phyloP scores from a whole-genome alignment of 2,329 filamentous ascomycete genomes.

The Aspergillus aculeatus region DNA sequence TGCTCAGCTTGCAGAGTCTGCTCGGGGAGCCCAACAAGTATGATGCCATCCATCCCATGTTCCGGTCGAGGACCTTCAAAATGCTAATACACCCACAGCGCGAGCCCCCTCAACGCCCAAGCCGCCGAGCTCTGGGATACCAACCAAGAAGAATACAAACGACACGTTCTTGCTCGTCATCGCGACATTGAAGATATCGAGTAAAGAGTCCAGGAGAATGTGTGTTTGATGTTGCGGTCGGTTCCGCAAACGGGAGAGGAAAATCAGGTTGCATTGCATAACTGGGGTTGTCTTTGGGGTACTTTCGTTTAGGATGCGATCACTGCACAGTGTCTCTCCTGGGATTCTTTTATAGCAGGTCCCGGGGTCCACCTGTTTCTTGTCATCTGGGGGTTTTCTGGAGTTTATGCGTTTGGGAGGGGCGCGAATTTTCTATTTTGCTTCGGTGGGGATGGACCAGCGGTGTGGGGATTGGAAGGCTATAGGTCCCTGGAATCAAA shows the following conservation, averaged over 20 bases:
- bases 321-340: neutral
- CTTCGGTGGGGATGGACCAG: neutral
- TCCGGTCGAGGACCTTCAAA: neutral
- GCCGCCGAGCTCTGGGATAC: constrained; percentile 95
- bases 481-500: constrained; percentile 1
- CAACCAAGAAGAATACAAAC: constrained; percentile 82
- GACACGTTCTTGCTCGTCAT: constrained; percentile 63
- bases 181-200: constrained; percentile 54
- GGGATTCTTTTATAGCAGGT: neutral
- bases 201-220: constrained; percentile 20
- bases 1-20: constrained; percentile 90
- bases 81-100: constrained; percentile 51
- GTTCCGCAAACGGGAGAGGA: constrained; percentile 7
- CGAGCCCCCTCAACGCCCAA: constrained; percentile 92
- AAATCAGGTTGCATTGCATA: constrained; percentile 17
- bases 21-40: constrained; percentile 98
- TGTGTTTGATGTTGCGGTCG: neutral
- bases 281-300: constrained; percentile 11
- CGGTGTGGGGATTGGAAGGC: neutral
- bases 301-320: constrained; percentile 10
- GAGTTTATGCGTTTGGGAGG: constrained; percentile 2
- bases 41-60: constrained; percentile 32
- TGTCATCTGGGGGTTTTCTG: neutral
- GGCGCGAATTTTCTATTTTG: neutral
- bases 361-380: neutral